A percentile compares a stretch with the other conserved stretches of the same genome.
These are phyloP conservation scores for Pythium brassicae DNA, from an alignment of 352 stramenopile species.

Conservation along the genomic window DNA sequence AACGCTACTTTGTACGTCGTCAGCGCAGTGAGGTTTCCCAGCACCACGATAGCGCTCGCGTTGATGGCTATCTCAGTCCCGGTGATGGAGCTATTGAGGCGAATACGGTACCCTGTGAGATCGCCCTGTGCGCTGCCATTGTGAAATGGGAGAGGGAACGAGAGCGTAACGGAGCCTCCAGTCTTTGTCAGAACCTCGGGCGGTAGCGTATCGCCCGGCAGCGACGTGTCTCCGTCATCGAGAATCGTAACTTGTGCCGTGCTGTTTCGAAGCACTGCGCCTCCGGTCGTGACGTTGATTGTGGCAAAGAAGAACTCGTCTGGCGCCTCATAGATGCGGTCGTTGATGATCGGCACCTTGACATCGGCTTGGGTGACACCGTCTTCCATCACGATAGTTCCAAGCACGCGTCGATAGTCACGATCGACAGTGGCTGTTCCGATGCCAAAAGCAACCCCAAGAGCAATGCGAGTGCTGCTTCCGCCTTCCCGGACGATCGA, in stretches of 20 bases:
- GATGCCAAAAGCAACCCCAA: slow-evolving; percentile 33
- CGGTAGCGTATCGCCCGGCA: slow-evolving; percentile 23
- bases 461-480: slow-evolving; percentile 28
- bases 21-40: slow-evolving; percentile 29
- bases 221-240: slow-evolving; percentile 45
- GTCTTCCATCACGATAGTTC: slow-evolving; percentile 32
- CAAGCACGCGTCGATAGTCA: slow-evolving; percentile 35
- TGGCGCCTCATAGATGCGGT: slow-evolving; percentile 44
- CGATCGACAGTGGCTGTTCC: slow-evolving; percentile 33
- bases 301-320: slow-evolving; percentile 44
- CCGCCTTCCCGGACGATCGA: slow-evolving; percentile 44
- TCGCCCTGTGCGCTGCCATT: slow-evolving; percentile 41
- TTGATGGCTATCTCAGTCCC: slow-evolving; percentile 14
- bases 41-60: neutral
- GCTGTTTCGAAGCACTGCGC: slow-evolving; percentile 15
- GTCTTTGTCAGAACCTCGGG: slow-evolving; percentile 23
- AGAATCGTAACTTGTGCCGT: slow-evolving; percentile 35
- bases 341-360: slow-evolving; percentile 55
- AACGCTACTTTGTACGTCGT: slow-evolving; percentile 37
- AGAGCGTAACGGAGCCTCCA: slow-evolving; percentile 34
- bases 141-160: slow-evolving; percentile 26
- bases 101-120: slow-evolving; percentile 31
- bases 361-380: slow-evolving; percentile 26
- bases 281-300: slow-evolving; percentile 23
- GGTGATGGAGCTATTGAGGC: slow-evolving; percentile 17